A percentile compares a stretch with the other conserved stretches of the same genome.
Evolutionary conservation across 805 yeast genomes (phyloP).

Genomic region (Spathaspora arborariae): DNA sequence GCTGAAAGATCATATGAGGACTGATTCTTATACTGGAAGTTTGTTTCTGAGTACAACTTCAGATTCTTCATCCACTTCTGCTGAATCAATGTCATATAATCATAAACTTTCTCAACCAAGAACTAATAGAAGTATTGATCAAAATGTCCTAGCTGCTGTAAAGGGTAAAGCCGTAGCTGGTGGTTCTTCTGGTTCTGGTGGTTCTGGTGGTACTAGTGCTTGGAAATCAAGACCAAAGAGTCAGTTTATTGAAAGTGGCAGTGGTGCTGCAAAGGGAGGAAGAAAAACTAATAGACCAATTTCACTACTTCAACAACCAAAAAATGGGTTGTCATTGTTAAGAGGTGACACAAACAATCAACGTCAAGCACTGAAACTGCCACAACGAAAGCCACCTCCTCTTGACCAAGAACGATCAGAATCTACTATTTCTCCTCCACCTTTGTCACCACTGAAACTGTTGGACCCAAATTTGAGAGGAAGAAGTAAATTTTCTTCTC

Average conservation of each 20-base stretch:
- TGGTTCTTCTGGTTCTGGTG: background rate
- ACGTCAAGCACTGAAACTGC: background rate
- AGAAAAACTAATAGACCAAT: background rate
- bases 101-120: background rate
- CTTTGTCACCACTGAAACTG: background rate
- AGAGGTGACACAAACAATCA: background rate
- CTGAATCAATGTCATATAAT: conserved; percentile 11
- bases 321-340: too few relatives aligned
- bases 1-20: background rate
- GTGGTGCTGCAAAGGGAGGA: background rate
- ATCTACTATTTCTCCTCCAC: too few relatives aligned
- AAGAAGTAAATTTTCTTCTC: background rate
- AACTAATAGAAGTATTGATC: background rate
- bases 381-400: too few relatives aligned
- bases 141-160: background rate
- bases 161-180: background rate
- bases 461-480: background rate
- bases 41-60: conserved; percentile 32
- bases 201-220: background rate
- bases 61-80: conserved; percentile 27
- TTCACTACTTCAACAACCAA: background rate
- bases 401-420: too few relatives aligned
- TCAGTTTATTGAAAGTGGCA: background rate
- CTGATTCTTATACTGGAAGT: conserved; percentile 22
- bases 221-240: conserved; percentile 1